Base-by-base conservation (phyloP, 352 stramenopile genomes). In the Phytophthora melonis region DNA sequence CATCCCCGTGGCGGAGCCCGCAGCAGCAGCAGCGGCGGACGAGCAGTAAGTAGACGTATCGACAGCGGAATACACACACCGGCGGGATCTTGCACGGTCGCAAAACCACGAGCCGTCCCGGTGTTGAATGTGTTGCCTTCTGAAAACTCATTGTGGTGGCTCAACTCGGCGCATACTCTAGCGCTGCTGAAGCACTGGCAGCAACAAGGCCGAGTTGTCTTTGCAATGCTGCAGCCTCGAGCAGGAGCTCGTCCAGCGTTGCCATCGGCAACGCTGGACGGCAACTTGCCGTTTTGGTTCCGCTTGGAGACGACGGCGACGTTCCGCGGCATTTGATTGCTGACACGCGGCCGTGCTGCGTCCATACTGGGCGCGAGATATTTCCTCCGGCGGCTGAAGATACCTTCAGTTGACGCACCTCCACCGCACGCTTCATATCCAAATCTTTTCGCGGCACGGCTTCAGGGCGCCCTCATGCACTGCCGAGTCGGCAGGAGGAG, bases 1-100 rank as follows among this genome's bases (percentile, higher is more conserved):
- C 64, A 77, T 96, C 30, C 89, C 87, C 1, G 58, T 79, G 13
- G 30, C 54, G 0, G 66, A 71, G 23, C 21, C 32, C 9, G 49
- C 23, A 7, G 68, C 41, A 43, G 23, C 36, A 45, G 36, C 36
- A n/a, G 13, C 36, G 16, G 16, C 36, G 36, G 36, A 45, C 18
- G 6, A 13, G 14, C 11, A 9, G n/a, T 19, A 25, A 72, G 50
- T 72, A 69, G 52, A 69, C 23, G 50, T 57, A 57, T 63, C 30
- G 61, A 21, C 45, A 63, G 30, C 50, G 58, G 34, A 41, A 6
- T 16, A 36, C 25, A 32, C 16, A 11, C 30, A 25, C 16, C 11
- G 14, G 10, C 39, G 10, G 43, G 43, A 50, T 50, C 43, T 50
- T 50, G 43, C 43, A 50, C 27, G 50, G 58, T 67, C 39, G 36